Conservation (phyloP, 2,329 filamentous ascomycete genomes). For the Fulvia fulva region DNA sequence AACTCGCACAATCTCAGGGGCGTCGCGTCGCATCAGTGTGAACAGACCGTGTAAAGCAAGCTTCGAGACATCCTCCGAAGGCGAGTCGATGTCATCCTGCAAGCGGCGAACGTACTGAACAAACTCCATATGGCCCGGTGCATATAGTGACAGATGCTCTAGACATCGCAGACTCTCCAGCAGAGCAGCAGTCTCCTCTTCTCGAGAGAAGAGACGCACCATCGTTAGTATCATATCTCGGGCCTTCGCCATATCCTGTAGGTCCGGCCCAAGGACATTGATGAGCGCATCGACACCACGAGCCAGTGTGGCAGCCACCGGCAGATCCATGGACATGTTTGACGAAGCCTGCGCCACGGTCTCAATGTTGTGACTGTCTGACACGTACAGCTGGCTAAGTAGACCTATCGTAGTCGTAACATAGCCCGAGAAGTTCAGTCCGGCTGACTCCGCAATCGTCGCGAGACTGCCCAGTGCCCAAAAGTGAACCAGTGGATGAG, state of each 20-base stretch:
- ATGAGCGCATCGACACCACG: slow-evolving; percentile 92
- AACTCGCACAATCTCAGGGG: slow-evolving; percentile 72
- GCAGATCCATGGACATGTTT: slow-evolving; percentile 81
- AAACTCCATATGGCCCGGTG: slow-evolving; percentile 81
- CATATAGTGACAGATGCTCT: slow-evolving; percentile 89
- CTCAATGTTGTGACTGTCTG: slow-evolving; percentile 86
- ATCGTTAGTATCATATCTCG: slow-evolving; percentile 86
- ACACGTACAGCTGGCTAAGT: slow-evolving; percentile 86
- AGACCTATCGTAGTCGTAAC: slow-evolving; percentile 89
- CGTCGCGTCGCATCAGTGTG: slow-evolving; percentile 90
- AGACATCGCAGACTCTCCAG: slow-evolving; percentile 76
- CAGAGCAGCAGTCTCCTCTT: slow-evolving; percentile 67
- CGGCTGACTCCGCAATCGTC: slow-evolving; percentile 84
- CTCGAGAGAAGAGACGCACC: slow-evolving; percentile 69
- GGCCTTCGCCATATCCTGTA: slow-evolving; percentile 90
- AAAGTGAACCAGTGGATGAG: slow-evolving; percentile 91
- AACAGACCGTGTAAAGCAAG: slow-evolving; percentile 82
- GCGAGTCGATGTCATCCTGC: slow-evolving; percentile 71
- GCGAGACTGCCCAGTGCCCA: slow-evolving; percentile 90
- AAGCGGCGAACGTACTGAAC: slow-evolving; percentile 75
- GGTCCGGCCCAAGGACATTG: slow-evolving; percentile 90
- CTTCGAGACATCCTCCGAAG: slow-evolving; percentile 69
- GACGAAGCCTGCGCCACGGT: slow-evolving; percentile 75
- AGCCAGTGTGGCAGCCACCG: slow-evolving; percentile 76
- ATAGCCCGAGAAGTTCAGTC: slow-evolving; percentile 84